Conservation (phyloP, 352 stramenopile species). For the Globisporangium sylvaticum region DNA sequence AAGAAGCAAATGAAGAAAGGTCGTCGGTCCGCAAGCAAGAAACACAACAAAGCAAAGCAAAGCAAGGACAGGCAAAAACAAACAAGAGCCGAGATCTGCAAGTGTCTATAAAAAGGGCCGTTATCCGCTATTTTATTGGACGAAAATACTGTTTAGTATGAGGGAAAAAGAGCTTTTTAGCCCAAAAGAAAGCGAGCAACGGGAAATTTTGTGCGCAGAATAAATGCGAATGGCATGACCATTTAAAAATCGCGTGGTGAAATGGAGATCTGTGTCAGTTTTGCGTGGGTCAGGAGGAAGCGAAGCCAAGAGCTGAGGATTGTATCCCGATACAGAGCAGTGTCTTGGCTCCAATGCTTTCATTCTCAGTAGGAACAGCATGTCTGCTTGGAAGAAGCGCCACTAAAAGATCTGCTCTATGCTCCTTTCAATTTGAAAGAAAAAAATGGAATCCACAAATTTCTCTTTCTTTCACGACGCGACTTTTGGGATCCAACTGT, state of each 20-base stretch:
- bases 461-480: not conserved
- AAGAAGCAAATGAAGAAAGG: slow-evolving; percentile 9
- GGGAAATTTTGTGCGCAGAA: not conserved
- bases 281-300: not conserved
- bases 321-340: not conserved
- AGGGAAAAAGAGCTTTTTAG: not conserved
- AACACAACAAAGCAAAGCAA: not conserved
- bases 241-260: not conserved
- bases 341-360: not conserved
- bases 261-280: not conserved
- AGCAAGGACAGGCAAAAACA: slow-evolving; percentile 1
- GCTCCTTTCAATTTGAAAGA: not conserved
- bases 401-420: not conserved
- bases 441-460: not conserved
- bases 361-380: not conserved
- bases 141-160: not conserved
- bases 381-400: not conserved
- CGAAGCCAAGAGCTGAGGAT: not conserved
- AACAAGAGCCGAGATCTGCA: not conserved
- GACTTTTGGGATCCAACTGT: not conserved
- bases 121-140: not conserved
- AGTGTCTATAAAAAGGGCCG: not conserved
- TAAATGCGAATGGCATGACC: not conserved
- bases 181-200: too few species aligned
- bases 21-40: not conserved